These are phyloP conservation scores for Lactifluus hygrophoroides DNA, from an alignment of 768 basidiomycete genomes.

Conservation along the genomic window DNA sequence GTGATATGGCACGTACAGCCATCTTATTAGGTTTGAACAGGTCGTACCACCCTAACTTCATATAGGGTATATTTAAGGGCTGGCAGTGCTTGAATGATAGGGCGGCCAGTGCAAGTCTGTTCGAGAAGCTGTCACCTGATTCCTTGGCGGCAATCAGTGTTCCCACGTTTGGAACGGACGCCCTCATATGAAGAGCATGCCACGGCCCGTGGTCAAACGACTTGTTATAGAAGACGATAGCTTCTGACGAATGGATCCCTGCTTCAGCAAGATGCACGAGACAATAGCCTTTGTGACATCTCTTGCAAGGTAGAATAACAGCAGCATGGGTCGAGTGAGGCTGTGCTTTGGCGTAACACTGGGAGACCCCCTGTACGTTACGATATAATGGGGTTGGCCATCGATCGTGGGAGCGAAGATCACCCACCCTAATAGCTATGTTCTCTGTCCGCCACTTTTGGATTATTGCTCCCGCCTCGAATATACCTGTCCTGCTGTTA, in stretches of 20 bases:
- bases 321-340: conserved; percentile 7
- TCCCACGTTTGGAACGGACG: conserved; percentile 17
- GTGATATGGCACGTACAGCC: background rate
- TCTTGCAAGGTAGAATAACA: conserved; percentile 28
- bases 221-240: conserved; percentile 22
- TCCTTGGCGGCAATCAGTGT: conserved; percentile 28
- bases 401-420: background rate
- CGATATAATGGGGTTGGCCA: background rate
- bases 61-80: conserved; percentile 34
- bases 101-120: conserved; percentile 39
- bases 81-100: conserved; percentile 39
- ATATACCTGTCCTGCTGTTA: background rate
- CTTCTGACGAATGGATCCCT: conserved; percentile 33
- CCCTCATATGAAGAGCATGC: conserved; percentile 30
- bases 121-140: conserved; percentile 29
- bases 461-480: conserved; percentile 22
- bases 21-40: background rate
- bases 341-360: background rate
- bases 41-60: conserved; percentile 61
- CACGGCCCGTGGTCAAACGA: conserved; percentile 22
- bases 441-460: background rate
- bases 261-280: conserved; percentile 30
- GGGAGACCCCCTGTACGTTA: background rate
- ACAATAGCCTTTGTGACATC: conserved; percentile 32
- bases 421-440: background rate